phyloP scores from a whole-genome alignment of 257 asterid species.

The Solanum commersonii region DNA sequence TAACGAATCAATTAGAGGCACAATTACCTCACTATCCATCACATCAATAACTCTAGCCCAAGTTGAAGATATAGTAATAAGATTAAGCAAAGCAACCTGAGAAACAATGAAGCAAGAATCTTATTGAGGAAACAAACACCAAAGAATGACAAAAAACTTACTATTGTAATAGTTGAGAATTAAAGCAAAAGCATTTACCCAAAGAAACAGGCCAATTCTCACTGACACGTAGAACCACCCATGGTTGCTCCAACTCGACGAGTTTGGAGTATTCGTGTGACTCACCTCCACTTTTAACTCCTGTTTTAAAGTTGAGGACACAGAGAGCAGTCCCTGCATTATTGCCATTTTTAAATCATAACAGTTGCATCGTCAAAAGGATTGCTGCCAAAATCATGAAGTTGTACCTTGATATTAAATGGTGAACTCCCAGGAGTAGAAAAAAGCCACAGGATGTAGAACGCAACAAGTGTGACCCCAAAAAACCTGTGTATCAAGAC shows the following conservation, averaged over 20 bases:
- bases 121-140: neutral
- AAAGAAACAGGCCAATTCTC: conserved; percentile 81
- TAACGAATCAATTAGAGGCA: conserved; percentile 4
- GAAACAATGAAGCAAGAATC: conserved; percentile 3
- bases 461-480: conserved; percentile 66
- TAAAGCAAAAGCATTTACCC: conserved; percentile 47
- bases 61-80: conserved; percentile 92
- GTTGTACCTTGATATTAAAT: conserved; percentile 46
- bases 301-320: conserved; percentile 41
- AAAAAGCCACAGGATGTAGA: conserved; percentile 64
- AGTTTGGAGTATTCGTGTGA: conserved; percentile 27
- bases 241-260: conserved; percentile 55
- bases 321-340: conserved; percentile 39
- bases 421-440: conserved; percentile 66
- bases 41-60: conserved; percentile 99
- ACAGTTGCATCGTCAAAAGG: neutral
- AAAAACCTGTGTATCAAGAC: conserved; percentile 80
- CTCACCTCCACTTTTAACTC: conserved; percentile 58
- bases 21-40: conserved; percentile 87
- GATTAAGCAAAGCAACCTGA: conserved; percentile 95
- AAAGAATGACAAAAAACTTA: neutral
- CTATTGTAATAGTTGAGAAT: neutral
- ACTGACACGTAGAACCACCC: conserved; percentile 81
- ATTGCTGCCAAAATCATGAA: neutral
- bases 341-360: neutral